Base-by-base conservation (phyloP, 768 basidiomycete genomes). In the Hortiboletus flavorubellus region DNA sequence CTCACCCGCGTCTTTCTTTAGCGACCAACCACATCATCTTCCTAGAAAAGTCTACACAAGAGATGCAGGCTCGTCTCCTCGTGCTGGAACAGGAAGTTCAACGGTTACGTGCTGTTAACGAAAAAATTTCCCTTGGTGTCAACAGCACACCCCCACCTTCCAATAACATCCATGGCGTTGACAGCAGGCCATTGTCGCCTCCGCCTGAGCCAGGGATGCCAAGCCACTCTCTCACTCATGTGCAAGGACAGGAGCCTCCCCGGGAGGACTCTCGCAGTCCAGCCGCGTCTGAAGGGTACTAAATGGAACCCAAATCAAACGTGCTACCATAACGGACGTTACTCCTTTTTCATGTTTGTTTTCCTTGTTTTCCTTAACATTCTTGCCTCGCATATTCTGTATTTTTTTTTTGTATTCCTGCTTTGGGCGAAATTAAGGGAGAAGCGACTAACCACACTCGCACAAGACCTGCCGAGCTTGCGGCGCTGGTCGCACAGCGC, bases 21-120 rank as follows among this genome's bases (percentile, higher is more conserved):
- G 90, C 90, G 26, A 91, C 90, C 42, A 87, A 86, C 68, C 86
- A 92, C 68, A 91, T 93, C 65, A 75, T 82, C 49, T 74, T 76
- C 50, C 78, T 92, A 51, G 89, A 92, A 72, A 82, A 83, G 63
- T 75, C 82, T 40, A 91, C 89, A 67, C 80, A 84, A 59, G 82
- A 85, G 62, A 75, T 93, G 68, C 83, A 86, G 68, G 78, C 78
- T 54, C 86, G 89, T 62, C 79, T 93, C 55, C 75, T 75, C 14
- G 72, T 78, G 29, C 68, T 90, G 44, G 89, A 92, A 65, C 73
- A 78, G 49, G 91, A 92, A 68, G 83, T 90, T 50, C 66, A 78
- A 48, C 75, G 89, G 56, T 80, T 93, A 43, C 84, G 88, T 53
- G 75, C 81, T 8, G 77, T 92, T 61, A 92, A 91, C 70, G 90